phyloP scores from a whole-genome alignment of 352 stramenopile species.

The Globisporangium echinulatum region DNA sequence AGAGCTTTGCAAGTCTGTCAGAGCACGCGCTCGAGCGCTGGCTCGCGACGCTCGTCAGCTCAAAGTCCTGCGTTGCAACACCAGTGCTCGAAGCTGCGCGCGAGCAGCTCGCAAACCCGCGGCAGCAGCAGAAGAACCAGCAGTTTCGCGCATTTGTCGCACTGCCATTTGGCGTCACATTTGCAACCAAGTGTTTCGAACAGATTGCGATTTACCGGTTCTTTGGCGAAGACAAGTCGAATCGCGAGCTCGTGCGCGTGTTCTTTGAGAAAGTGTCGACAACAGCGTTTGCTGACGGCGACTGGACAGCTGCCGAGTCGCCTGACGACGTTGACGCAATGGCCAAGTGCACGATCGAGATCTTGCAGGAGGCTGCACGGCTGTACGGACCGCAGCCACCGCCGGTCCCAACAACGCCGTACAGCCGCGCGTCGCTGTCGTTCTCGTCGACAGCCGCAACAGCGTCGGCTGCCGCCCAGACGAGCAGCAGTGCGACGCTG shows the following conservation, averaged over 20 bases:
- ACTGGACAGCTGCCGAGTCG: slow-evolving; percentile 39
- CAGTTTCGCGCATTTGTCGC: slow-evolving; percentile 67
- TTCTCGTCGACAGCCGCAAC: slow-evolving; percentile 30
- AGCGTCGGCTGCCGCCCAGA: not conserved
- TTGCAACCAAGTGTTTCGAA: slow-evolving; percentile 65
- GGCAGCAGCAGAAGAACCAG: slow-evolving; percentile 56
- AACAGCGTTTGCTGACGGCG: slow-evolving; percentile 53
- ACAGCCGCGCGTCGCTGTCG: slow-evolving; percentile 22
- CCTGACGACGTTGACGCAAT: slow-evolving; percentile 42
- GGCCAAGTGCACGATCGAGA: slow-evolving; percentile 56
- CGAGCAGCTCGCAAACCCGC: slow-evolving; percentile 33
- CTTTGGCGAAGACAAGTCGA: slow-evolving; percentile 67
- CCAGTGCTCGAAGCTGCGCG: slow-evolving; percentile 49
- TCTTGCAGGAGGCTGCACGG: slow-evolving; percentile 65
- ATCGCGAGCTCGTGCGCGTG: slow-evolving; percentile 59
- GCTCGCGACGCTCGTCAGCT: slow-evolving; percentile 50
- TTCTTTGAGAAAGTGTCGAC: slow-evolving; percentile 82
- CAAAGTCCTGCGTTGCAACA: slow-evolving; percentile 42
- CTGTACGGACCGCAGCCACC: slow-evolving; percentile 55
- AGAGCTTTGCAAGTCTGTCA: slow-evolving; percentile 44
- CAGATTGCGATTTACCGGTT: slow-evolving; percentile 65
- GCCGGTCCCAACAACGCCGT: not conserved
- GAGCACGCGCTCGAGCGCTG: slow-evolving; percentile 75
- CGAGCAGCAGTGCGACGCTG: slow-evolving; percentile 40
- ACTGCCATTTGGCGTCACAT: slow-evolving; percentile 53